These are phyloP conservation scores for Epicoccum sorghinum DNA, from an alignment of 2,329 filamentous ascomycete genomes.

Conservation along the genomic window DNA sequence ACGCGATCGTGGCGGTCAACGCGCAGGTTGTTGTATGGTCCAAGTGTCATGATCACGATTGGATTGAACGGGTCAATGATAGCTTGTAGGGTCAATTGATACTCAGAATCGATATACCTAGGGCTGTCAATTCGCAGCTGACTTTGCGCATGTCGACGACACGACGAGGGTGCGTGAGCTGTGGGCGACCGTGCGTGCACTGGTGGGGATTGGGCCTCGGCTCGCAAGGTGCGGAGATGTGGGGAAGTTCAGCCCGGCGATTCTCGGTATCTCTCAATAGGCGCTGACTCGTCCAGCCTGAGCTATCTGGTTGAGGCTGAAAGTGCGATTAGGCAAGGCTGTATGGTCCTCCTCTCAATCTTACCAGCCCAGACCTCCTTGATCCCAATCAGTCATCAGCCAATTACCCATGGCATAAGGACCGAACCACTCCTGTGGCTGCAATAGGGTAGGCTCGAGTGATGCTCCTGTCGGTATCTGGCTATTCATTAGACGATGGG, in stretches of 20 bases:
- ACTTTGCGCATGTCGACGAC: not conserved
- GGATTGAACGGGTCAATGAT: not conserved
- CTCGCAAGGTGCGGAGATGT: conserved; percentile 28
- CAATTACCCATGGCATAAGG: conserved; percentile 41
- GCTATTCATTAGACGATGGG: conserved; percentile 25
- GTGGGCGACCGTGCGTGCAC: not conserved
- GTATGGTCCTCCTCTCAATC: no score
- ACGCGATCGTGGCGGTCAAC: conserved; percentile 56
- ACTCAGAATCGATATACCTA: no score
- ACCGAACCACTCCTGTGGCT: conserved; percentile 38
- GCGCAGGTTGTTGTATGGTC: conserved; percentile 51
- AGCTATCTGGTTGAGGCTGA: not conserved
- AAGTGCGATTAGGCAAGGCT: not conserved
- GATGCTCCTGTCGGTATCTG: conserved; percentile 19
- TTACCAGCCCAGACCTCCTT: conserved; percentile 33
- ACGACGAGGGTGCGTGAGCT: conserved; percentile 1
- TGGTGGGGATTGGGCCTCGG: conserved; percentile 23
- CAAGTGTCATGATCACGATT: conserved; percentile 30
- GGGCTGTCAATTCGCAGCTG: not conserved
- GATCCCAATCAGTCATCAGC: conserved; percentile 45
- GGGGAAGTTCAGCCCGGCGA: conserved; percentile 22
- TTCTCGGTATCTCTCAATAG: conserved; percentile 17
- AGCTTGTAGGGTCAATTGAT: not conserved
- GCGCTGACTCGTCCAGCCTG: not conserved
- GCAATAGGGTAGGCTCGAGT: conserved; percentile 37